Evolutionary conservation across 345 rosid genomes (phyloP).

Genomic region (Eucalyptus erythrocorys): DNA sequence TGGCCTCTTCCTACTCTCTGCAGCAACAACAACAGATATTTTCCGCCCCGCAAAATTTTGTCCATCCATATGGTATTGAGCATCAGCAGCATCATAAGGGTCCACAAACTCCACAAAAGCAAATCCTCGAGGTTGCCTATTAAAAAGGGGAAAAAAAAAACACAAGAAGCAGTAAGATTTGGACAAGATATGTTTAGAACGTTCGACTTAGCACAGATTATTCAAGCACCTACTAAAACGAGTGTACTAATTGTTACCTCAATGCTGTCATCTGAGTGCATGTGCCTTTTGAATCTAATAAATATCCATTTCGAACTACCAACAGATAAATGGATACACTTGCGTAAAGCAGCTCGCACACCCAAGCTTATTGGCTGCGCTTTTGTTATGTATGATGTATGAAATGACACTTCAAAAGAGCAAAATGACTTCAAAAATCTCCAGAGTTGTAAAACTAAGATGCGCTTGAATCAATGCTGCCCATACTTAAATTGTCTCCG

Average conservation of each 20-base stretch:
- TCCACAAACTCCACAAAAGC: conserved; percentile 98
- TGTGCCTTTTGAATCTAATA: neutral
- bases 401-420: conserved; percentile 70
- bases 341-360: conserved; percentile 12
- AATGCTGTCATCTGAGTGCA: conserved; percentile 4
- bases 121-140: conserved; percentile 93
- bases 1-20: conserved; percentile 91
- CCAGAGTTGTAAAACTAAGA: conserved; percentile 63
- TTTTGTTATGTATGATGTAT: conserved; percentile 53
- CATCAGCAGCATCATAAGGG: conserved; percentile 75
- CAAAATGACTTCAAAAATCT: conserved; percentile 58
- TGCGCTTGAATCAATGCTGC: conserved; percentile 52
- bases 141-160: neutral
- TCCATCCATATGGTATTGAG: conserved; percentile 87
- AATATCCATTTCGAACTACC: conserved; percentile 25
- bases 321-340: conserved; percentile 23
- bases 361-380: conserved; percentile 46
- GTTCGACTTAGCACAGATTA: neutral
- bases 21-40: conserved; percentile 82
- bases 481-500: conserved; percentile 34
- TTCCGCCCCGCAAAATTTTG: conserved; percentile 78
- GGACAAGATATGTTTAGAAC: neutral
- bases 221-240: neutral
- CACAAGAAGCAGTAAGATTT: neutral
- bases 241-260: conserved; percentile 9